A percentile compares a stretch with the other conserved stretches of the same genome.
Conservation (phyloP, 441 rosid genomes). For the Erodium moschatum region DNA sequence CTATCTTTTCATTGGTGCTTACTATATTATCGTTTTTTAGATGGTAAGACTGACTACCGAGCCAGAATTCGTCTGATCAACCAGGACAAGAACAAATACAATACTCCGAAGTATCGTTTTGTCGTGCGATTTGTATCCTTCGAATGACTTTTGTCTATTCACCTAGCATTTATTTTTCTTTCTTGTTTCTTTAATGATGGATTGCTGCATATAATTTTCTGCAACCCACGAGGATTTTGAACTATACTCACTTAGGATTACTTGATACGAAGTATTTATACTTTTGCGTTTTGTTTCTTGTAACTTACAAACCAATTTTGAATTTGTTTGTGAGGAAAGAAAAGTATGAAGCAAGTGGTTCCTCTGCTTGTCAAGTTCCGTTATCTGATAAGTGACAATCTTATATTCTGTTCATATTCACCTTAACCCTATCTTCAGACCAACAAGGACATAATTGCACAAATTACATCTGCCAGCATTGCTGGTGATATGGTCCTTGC, state of each 20-base stretch:
- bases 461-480: slow-evolving; percentile 9
- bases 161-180: neutral
- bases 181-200: neutral
- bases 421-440: slow-evolving; percentile 8
- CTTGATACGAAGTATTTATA: neutral
- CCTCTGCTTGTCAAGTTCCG: neutral
- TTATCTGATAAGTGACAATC: neutral
- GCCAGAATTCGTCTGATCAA: slow-evolving; percentile 8
- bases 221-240: neutral
- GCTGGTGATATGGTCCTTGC: slow-evolving; percentile 7
- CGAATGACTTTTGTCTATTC: neutral
- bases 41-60: slow-evolving; percentile 7
- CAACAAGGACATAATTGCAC: slow-evolving; percentile 5
- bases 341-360: neutral
- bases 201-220: neutral
- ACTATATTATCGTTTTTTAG: neutral
- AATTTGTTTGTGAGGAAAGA: no score
- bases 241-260: neutral
- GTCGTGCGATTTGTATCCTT: slow-evolving; percentile 12
- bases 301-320: no score
- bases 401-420: neutral
- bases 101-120: slow-evolving; percentile 7
- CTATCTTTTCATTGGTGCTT: neutral
- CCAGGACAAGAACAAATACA: slow-evolving; percentile 11
- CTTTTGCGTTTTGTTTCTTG: neutral